Evolutionary conservation across 2,329 filamentous ascomycete genomes (phyloP), one percentile per base, ranked within the genome.

Genomic region (Leptographium flavum): DNA sequence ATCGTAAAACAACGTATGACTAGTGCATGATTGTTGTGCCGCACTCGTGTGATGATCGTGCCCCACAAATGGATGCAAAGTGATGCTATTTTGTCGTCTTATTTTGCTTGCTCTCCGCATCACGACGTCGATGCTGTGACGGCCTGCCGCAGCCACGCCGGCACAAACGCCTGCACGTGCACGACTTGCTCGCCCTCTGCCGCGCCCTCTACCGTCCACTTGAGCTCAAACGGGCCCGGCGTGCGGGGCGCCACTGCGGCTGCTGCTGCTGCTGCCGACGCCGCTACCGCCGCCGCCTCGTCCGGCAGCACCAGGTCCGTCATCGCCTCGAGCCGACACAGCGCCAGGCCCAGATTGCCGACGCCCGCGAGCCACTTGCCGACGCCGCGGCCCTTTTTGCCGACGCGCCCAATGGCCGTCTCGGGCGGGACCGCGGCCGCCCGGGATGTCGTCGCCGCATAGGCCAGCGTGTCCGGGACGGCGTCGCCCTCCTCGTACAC

Each of bases 271-370:
- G 74, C 72, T 50, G 83, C 78, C 46, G n/a, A n/a, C n/a, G n/a
- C n/a, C n/a, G 69, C 67, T 37, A 79, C 77, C 5, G 74, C 73
- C 0, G 74, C 72, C 50, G 83, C 78, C 46, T 76, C 75, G 5
- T 79, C 83, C 3, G 82, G 49, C 45, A 92, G 65, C 30, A 69
- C 68, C 40, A 92, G 66, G 57, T 87, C 82, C 5, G 86, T 94
- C 88, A 95, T 95, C 58, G 81, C 80, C 65, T 94, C 87, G 54
- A 96, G 63, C 23, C 90, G 78, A 58, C 90, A 95, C 53, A 95
- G 64, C 2, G 80, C 90, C 43, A 98, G 68, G 1, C 92, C 92
- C 27, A 96, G 64, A 58, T 95, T 94, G 1, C 88, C 90, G 14
- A 53, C 68, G 0, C 84, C 82, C 28, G 67, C 68, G 43, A 96